Percentiles rank a stretch among this genome's conserved stretches.
Conservation (phyloP, 2,329 filamentous ascomycete genomes). For the Plenodomus tracheiphilus region DNA sequence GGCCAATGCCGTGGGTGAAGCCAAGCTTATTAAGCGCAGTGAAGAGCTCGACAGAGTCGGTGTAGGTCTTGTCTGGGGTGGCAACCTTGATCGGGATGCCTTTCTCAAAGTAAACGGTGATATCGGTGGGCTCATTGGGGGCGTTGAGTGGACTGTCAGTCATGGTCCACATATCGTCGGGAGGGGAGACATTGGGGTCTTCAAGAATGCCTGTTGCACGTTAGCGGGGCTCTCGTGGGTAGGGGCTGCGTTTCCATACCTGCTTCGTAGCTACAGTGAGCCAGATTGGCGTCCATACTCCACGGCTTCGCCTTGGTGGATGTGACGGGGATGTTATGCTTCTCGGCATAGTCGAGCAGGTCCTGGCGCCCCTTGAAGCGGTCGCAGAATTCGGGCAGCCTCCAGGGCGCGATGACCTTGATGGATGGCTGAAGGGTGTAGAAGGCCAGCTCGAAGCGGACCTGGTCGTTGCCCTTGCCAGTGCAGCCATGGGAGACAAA, state of each 20-base stretch:
- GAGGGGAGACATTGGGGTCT: conserved; percentile 66
- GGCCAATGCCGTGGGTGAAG: conserved; percentile 72
- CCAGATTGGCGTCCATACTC: conserved; percentile 65
- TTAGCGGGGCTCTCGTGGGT: conserved; percentile 5
- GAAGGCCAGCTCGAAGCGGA: conserved; percentile 67
- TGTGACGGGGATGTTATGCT: conserved; percentile 70
- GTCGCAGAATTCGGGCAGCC: conserved; percentile 70
- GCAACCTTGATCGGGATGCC: conserved; percentile 72
- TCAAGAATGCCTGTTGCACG: conserved; percentile 59
- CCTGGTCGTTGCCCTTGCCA: conserved; percentile 63
- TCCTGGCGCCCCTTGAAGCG: conserved; percentile 72
- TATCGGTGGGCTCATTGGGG: conserved; percentile 70
- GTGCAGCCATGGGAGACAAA: conserved; percentile 54
- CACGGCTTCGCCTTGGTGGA: conserved; percentile 69
- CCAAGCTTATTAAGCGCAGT: conserved; percentile 71
- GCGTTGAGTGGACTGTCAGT: conserved; percentile 70
- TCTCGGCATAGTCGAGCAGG: conserved; percentile 70
- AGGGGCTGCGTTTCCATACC: no score
- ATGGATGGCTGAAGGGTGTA: conserved; percentile 66
- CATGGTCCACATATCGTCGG: conserved; percentile 79
- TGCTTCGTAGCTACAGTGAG: conserved; percentile 79
- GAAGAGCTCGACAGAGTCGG: conserved; percentile 74
- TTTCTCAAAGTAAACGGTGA: conserved; percentile 73
- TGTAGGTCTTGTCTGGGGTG: conserved; percentile 61
- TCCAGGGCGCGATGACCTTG: conserved; percentile 76